phyloP scores from a whole-genome alignment of 2,329 filamentous ascomycete species.

The Sarocladium strictum region DNA sequence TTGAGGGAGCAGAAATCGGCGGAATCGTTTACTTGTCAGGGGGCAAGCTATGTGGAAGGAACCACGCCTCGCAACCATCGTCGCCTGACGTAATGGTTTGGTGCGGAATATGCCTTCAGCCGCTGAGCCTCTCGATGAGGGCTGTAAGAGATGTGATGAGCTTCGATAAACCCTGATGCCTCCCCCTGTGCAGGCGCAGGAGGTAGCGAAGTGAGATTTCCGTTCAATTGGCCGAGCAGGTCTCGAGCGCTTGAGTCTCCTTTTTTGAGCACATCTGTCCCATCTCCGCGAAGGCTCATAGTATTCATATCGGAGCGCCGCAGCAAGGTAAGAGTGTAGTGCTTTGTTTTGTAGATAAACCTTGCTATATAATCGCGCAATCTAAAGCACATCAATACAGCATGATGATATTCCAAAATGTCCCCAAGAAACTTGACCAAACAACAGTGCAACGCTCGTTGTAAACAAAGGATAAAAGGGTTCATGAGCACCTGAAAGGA shows the following conservation, averaged over 20 bases:
- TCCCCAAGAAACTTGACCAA: background rate
- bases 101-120: too few species aligned
- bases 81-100: too few species aligned
- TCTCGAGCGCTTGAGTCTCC: too few species aligned
- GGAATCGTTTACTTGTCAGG: conserved; percentile 15
- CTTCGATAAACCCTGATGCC: too few species aligned
- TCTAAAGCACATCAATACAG: conserved; percentile 1
- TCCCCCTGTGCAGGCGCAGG: background rate
- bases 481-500: background rate
- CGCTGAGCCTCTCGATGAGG: too few species aligned
- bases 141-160: too few species aligned
- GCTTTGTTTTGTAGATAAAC: background rate
- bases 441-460: background rate
- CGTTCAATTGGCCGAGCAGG: too few species aligned
- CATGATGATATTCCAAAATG: background rate
- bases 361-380: background rate
- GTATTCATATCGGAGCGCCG: too few species aligned
- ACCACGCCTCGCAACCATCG: background rate
- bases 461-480: background rate
- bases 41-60: conserved; percentile 11
- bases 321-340: background rate
- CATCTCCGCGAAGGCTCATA: too few species aligned
- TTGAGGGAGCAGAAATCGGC: conserved; percentile 11
- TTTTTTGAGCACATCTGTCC: too few species aligned
- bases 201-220: too few species aligned